Evolutionary conservation across 768 basidiomycete genomes (phyloP).

Genomic region (Tricholoma matsutake): DNA sequence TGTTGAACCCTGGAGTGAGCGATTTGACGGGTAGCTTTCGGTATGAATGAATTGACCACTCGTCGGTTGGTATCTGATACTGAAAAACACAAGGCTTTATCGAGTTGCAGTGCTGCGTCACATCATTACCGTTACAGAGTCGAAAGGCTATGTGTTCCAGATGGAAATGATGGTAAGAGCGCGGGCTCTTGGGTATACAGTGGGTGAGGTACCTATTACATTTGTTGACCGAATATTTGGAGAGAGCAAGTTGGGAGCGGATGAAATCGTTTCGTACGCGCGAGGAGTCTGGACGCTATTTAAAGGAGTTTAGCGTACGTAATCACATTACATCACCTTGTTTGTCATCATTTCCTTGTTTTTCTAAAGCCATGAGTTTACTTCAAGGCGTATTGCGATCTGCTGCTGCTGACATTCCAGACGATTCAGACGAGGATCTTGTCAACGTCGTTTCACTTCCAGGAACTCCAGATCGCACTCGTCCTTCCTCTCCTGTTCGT

Average conservation of each 20-base stretch:
- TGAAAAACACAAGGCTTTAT: constrained; percentile 56
- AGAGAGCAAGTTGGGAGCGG: constrained; percentile 87
- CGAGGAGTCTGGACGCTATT: constrained; percentile 86
- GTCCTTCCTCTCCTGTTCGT: constrained; percentile 53
- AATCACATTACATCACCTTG: constrained; percentile 10
- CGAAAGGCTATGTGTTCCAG: constrained; percentile 94
- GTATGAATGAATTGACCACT: constrained; percentile 34
- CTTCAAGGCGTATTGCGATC: constrained; percentile 69
- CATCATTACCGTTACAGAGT: constrained; percentile 81
- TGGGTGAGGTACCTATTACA: constrained; percentile 91
- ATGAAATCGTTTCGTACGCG: constrained; percentile 83
- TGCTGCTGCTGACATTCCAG: constrained; percentile 27
- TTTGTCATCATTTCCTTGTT: constrained; percentile 27
- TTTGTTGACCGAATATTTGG: constrained; percentile 94
- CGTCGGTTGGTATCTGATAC: background rate
- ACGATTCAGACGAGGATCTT: constrained; percentile 62
- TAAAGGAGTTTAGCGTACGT: constrained; percentile 53
- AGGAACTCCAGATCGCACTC: constrained; percentile 64
- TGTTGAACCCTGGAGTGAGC: constrained; percentile 81
- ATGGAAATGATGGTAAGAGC: constrained; percentile 99
- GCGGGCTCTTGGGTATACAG: constrained; percentile 74
- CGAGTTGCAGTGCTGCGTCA: constrained; percentile 71
- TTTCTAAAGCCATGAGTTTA: constrained; percentile 47
- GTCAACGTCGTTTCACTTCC: constrained; percentile 72
- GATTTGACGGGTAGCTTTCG: constrained; percentile 91